Percentiles rank a stretch among this genome's conserved stretches.
Evolutionary conservation across 2,329 filamentous ascomycete species (phyloP).

Genomic region (Colletotrichum siamense): DNA sequence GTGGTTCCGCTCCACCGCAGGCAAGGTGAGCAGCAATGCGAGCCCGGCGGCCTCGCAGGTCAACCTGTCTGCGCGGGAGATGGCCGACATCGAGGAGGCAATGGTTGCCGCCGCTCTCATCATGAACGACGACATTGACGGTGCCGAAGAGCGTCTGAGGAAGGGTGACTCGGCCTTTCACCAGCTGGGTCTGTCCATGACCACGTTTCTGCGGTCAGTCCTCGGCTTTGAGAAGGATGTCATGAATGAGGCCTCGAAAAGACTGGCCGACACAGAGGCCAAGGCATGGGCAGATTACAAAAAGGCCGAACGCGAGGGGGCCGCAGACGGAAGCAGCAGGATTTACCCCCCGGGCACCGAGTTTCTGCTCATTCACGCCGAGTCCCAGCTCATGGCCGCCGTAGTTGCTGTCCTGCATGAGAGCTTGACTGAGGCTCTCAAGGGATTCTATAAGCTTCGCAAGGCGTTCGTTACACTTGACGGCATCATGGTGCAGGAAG

Average conservation of each 20-base stretch:
- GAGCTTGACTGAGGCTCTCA: slow-evolving; percentile 88
- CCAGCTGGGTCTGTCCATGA: slow-evolving; percentile 79
- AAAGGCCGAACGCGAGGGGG: slow-evolving; percentile 60
- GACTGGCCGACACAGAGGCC: slow-evolving; percentile 77
- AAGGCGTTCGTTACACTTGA: slow-evolving; percentile 88
- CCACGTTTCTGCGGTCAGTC: slow-evolving; percentile 84
- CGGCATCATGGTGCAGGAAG: slow-evolving; percentile 77
- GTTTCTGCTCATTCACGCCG: slow-evolving; percentile 82
- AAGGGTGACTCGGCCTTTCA: slow-evolving; percentile 87
- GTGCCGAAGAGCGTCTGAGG: slow-evolving; percentile 75
- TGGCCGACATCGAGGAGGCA: slow-evolving; percentile 63
- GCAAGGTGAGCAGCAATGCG: slow-evolving; percentile 36
- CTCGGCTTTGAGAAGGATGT: slow-evolving; percentile 91
- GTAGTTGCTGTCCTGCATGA: slow-evolving; percentile 91
- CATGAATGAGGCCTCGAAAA: slow-evolving; percentile 80
- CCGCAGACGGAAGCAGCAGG: slow-evolving; percentile 30
- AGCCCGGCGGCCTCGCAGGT: slow-evolving; percentile 33
- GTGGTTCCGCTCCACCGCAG: slow-evolving; percentile 54
- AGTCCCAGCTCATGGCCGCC: slow-evolving; percentile 88
- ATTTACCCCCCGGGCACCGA: slow-evolving; percentile 87
- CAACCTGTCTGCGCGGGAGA: slow-evolving; percentile 46
- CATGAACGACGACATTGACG: slow-evolving; percentile 89
- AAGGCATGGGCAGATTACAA: slow-evolving; percentile 78
- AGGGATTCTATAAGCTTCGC: slow-evolving; percentile 89
- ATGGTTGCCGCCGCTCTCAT: slow-evolving; percentile 73